Base-by-base conservation (phyloP, 1,139 yeast species). In the Hyphopichia burtonii region DNA sequence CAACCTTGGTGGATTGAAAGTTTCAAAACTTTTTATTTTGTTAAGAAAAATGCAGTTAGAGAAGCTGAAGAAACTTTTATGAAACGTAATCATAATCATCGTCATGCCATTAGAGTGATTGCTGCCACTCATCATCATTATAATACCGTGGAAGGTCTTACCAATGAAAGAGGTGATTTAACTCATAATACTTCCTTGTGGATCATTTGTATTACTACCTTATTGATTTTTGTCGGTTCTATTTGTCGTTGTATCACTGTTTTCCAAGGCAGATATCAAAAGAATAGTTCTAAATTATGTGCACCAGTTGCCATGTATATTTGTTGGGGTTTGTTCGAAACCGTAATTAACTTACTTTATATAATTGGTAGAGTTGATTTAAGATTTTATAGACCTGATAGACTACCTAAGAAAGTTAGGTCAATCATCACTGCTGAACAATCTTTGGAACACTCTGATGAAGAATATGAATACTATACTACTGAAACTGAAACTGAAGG, bases 1-100 rank as follows among this genome's bases (percentile, higher is more conserved):
- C 93, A 85, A 60, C 88, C 94, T 31, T 82, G 84, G 76, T 86
- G 94, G 94, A 81, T 86, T 54, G 82, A 82, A 56, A 74, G 81
- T 2, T 82, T 83, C 52, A 56, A 66, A 15, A 73, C 83, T 12
- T 63, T 68, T 36, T 82, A 82, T 58, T 82, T 71, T 58, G 82
- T 80, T 18, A 68, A 68, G 49, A 71, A 68, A 35, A 66, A 69
- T 53, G 77, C 83, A 25, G 66, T 72, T 4, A 62, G 58, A 37
- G 61, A 63, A 34, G 85, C 84, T n/a, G 82, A 71, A 50, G 68
- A 64, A 31, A 56, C 80, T 0, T 80, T 81, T 49, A 66, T 74
- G 65, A 68, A 71, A 47, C 68, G 77, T 55, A 71, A 70, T 50
- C 71, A 65, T 47, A 71, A 71, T 51, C 77, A 72, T 48, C 58